Base-by-base conservation (phyloP, 1,284 basidiomycete genomes). In the Tremellales sp. region DNA sequence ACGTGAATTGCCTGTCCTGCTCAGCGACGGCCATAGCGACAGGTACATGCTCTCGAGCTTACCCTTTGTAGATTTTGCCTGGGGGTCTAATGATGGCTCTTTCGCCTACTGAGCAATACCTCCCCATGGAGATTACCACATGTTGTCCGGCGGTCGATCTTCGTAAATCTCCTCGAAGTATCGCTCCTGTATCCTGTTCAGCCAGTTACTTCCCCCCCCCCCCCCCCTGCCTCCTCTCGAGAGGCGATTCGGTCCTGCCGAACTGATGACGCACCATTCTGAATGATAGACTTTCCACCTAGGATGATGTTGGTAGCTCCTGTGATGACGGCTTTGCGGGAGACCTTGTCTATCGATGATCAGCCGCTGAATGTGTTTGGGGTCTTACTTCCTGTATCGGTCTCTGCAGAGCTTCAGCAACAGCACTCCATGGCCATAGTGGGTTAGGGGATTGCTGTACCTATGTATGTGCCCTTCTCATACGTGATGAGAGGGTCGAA, bases 261-360 rank as follows among this genome's bases (percentile, higher is more conserved):
- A 33, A 33, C 82, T 45, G 82, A 86, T n/a, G n/a, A n/a, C n/a
- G n/a, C n/a, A n/a, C n/a, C n/a, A n/a, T n/a, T n/a, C 12, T 92
- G 86, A 48, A 99, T 94, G 69, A 98, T 89, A 4, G 90, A 94
- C 76, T 97, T 97, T 36, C 94, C 96, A 29, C 90, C 91, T 2
- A 99, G 83, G 53, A 97, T 89, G 68, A 98, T 98, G 69, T 97
- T 97, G 67, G 91, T 86, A 6, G 92, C 89, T 8, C 96, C 96
- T 39, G 86, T 82, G 60, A 98, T 97, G n/a, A 84, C 85, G 8
- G 91, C 89, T 56, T 88, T 84, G 42, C 92, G 83, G 29, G 92
- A 96, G 45, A 97, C 91, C 73, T 93, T 93, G 77, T 93, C 69
- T 71, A 39, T 27, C 0, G 1, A 26, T 17, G n/a, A 22, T 27